These are phyloP conservation scores for Periconia sp. DNA, from an alignment of 2,329 filamentous ascomycete species.

Conservation along the genomic window DNA sequence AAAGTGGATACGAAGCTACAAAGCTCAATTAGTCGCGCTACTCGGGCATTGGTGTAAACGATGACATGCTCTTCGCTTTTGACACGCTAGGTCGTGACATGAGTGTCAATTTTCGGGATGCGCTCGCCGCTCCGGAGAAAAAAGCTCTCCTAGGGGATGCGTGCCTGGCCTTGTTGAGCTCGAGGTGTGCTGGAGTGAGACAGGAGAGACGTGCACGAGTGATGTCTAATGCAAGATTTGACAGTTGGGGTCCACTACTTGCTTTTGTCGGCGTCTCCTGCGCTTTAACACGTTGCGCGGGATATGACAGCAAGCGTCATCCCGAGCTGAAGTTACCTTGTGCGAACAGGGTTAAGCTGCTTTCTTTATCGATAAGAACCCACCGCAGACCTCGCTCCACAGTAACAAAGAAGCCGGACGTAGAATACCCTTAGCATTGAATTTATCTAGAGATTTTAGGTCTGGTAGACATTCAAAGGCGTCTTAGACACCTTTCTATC, in stretches of 20 bases:
- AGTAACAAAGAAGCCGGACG: too few relatives aligned
- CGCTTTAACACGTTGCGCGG: constrained; percentile 11
- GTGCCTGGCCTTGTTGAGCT: background rate
- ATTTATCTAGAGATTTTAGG: too few relatives aligned
- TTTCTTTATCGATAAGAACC: constrained; percentile 9
- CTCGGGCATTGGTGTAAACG: background rate
- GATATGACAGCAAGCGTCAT: constrained; percentile 6
- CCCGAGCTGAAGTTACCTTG: constrained; percentile 4
- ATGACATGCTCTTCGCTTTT: constrained; percentile 30
- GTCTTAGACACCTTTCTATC: too few relatives aligned
- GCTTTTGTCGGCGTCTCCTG: background rate
- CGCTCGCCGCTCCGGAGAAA: too few relatives aligned
- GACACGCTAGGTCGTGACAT: constrained; percentile 41
- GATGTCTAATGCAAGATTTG: too few relatives aligned
- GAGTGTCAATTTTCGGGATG: constrained; percentile 12
- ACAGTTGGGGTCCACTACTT: too few relatives aligned
- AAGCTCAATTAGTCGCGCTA: constrained; percentile 6
- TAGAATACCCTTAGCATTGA: too few relatives aligned
- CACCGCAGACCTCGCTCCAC: too few relatives aligned
- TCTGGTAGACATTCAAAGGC: too few relatives aligned
- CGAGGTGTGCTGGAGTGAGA: too few relatives aligned
- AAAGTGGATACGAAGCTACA: constrained; percentile 71
- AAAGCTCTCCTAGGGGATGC: background rate
- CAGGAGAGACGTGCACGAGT: too few relatives aligned
- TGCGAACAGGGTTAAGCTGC: constrained; percentile 4